These are phyloP conservation scores for Oryza meridionalis DNA, from an alignment of 176 grass and related monocot genomes.

Conservation along the genomic window DNA sequence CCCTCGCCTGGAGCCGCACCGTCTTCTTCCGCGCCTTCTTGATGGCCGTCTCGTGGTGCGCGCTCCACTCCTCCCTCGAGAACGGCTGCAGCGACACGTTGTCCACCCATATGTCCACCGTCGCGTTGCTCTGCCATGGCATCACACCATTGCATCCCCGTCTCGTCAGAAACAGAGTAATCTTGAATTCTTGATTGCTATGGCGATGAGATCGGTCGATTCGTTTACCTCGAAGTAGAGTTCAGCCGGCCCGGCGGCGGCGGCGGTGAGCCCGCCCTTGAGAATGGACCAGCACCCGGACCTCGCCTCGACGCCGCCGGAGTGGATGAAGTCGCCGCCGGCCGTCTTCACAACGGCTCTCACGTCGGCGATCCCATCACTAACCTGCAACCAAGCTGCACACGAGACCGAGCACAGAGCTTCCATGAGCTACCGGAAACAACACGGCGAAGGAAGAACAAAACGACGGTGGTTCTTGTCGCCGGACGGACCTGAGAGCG, in stretches of 20 bases:
- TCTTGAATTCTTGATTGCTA: not conserved
- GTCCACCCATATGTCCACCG: slow-evolving; percentile 77
- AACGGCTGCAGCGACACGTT: slow-evolving; percentile 85
- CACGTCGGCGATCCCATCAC: slow-evolving; percentile 55
- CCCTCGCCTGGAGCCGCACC: slow-evolving; percentile 48
- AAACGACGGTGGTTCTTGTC: not conserved
- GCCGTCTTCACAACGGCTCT: slow-evolving; percentile 68
- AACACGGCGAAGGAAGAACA: not conserved
- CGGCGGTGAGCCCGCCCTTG: slow-evolving; percentile 81
- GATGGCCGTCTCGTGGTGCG: slow-evolving; percentile 62
- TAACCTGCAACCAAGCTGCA: slow-evolving; percentile 81
- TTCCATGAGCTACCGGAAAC: not conserved
- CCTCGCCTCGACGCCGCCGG: slow-evolving; percentile 57
- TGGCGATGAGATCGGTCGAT: not conserved
- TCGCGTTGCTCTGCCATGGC: slow-evolving; percentile 61
- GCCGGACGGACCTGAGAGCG: slow-evolving; percentile 63
- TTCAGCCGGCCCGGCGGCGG: slow-evolving; percentile 54
- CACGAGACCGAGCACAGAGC: not conserved
- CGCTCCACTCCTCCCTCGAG: slow-evolving; percentile 66
- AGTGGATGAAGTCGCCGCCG: slow-evolving; percentile 46
- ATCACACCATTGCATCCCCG: not conserved
- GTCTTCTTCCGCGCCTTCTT: slow-evolving; percentile 50
- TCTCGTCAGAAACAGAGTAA: slow-evolving; percentile 28
- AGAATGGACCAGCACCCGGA: slow-evolving; percentile 90
- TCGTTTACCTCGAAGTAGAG: slow-evolving; percentile 76